phyloP scores from a whole-genome alignment of 495 filamentous ascomycete species.

The Penicillium turbatum region DNA sequence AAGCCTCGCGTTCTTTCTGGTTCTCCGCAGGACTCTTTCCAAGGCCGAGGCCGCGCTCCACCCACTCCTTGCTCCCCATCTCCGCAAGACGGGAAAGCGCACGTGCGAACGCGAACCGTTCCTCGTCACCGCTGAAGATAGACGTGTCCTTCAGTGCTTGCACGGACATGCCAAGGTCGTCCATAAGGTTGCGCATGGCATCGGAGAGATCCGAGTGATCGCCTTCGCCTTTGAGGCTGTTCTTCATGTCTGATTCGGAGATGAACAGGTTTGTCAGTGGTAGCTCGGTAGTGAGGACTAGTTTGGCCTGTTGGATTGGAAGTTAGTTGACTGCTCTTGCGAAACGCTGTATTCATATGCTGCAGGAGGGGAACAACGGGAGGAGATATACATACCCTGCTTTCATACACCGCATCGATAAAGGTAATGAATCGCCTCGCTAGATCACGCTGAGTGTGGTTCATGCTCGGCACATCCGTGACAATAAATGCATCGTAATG shows the following conservation, averaged over 20 bases:
- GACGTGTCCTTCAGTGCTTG: constrained; percentile 76
- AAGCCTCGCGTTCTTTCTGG: constrained; percentile 58
- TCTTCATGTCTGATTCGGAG: constrained; percentile 67
- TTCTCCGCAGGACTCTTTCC: constrained; percentile 55
- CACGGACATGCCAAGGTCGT: constrained; percentile 86
- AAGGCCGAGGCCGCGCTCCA: constrained; percentile 82
- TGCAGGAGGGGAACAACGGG: too few relatives aligned
- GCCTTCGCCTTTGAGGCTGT: constrained; percentile 31
- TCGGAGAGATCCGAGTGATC: constrained; percentile 65
- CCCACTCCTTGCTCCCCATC: constrained; percentile 94
- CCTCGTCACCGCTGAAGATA: constrained; percentile 93
- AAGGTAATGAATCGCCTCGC: constrained; percentile 95
- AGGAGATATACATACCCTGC: constrained; percentile 44
- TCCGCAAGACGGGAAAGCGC: constrained; percentile 79
- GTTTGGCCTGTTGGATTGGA: constrained; percentile 65
- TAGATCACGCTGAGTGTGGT: constrained; percentile 74
- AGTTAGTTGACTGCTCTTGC: background rate
- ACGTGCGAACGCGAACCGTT: constrained; percentile 91
- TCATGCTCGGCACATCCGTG: constrained; percentile 91
- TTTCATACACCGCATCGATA: constrained; percentile 91
- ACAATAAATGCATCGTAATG: constrained; percentile 90
- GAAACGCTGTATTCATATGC: background rate
- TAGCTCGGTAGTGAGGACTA: constrained; percentile 85
- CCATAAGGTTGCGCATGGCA: constrained; percentile 87
- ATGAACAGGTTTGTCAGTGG: constrained; percentile 85